Conservation (phyloP, 371 early-diverging fungal genomes). For the Dichotomocladium elegans region DNA sequence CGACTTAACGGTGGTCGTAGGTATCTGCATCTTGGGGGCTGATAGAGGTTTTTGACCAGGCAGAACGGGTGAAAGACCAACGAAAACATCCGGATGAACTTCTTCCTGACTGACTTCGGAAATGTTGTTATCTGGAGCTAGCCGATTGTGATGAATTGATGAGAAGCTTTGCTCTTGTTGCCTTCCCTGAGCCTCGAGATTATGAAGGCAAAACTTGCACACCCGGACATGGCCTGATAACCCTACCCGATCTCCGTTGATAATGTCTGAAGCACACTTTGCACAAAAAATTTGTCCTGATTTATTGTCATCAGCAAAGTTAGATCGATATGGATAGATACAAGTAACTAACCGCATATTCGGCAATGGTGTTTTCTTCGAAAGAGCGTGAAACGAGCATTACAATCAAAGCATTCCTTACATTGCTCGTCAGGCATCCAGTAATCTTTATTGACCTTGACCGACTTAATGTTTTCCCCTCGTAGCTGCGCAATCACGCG, state of each 20-base stretch:
- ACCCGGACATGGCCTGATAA: conserved; percentile 72
- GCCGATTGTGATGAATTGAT: background rate
- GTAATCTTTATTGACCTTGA: conserved; percentile 57
- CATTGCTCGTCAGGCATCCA: conserved; percentile 87
- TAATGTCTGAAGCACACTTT: conserved; percentile 71
- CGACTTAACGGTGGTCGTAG: conserved; percentile 31
- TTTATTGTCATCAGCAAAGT: background rate
- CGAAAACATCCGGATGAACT: conserved; percentile 12
- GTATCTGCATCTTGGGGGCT: conserved; percentile 45
- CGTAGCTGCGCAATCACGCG: conserved; percentile 53
- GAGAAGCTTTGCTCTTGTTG: conserved; percentile 7
- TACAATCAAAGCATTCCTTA: conserved; percentile 85
- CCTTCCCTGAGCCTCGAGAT: conserved; percentile 2
- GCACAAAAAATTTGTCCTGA: conserved; percentile 76
- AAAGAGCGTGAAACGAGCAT: conserved; percentile 66
- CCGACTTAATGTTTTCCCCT: conserved; percentile 39
- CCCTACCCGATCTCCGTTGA: conserved; percentile 66
- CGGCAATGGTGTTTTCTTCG: conserved; percentile 85
- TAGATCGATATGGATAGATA: background rate
- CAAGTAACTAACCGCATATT: conserved; percentile 65
- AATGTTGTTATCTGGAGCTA: too few species aligned
- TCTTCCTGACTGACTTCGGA: conserved; percentile 9
- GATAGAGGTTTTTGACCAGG: conserved; percentile 37
- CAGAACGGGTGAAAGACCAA: conserved; percentile 2
- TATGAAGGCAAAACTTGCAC: conserved; percentile 70